phyloP scores from a whole-genome alignment of 257 asterid genomes.

The Penstemon newberryi region DNA sequence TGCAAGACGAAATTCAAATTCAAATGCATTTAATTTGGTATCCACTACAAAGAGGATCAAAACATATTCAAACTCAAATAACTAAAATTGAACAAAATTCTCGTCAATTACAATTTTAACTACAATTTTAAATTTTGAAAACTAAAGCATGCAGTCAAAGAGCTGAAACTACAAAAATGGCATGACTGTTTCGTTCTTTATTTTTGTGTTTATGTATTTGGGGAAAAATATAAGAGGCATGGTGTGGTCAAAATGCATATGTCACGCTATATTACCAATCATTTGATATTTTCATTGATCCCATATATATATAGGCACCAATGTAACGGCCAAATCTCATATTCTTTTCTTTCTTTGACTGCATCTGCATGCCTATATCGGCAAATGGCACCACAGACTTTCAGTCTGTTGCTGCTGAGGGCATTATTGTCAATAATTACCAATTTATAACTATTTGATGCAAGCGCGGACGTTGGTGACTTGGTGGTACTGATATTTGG shows the following conservation, averaged over 20 bases:
- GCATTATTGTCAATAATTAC: background rate
- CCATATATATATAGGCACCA: background rate
- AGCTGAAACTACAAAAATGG: too few relatives aligned
- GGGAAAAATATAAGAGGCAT: background rate
- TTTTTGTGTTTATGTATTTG: too few relatives aligned
- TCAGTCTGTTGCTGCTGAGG: background rate
- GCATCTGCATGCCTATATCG: background rate
- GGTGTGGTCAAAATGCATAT: constrained; percentile 11
- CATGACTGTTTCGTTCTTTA: too few relatives aligned
- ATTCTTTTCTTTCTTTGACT: background rate
- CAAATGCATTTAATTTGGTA: too few relatives aligned
- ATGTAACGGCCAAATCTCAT: background rate
- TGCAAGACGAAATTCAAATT: too few relatives aligned
- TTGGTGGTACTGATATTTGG: background rate
- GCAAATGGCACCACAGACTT: background rate
- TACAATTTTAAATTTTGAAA: too few relatives aligned
- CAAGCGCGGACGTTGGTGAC: background rate
- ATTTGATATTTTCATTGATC: background rate
- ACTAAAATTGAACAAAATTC: too few relatives aligned
- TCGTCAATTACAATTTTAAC: too few relatives aligned
- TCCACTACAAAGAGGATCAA: too few relatives aligned
- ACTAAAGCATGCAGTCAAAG: too few relatives aligned
- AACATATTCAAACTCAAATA: too few relatives aligned
- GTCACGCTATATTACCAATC: constrained; percentile 3
- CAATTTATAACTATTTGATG: background rate